phyloP scores from a whole-genome alignment of 164 flowering plant species.

The Berberis vulgaris region DNA sequence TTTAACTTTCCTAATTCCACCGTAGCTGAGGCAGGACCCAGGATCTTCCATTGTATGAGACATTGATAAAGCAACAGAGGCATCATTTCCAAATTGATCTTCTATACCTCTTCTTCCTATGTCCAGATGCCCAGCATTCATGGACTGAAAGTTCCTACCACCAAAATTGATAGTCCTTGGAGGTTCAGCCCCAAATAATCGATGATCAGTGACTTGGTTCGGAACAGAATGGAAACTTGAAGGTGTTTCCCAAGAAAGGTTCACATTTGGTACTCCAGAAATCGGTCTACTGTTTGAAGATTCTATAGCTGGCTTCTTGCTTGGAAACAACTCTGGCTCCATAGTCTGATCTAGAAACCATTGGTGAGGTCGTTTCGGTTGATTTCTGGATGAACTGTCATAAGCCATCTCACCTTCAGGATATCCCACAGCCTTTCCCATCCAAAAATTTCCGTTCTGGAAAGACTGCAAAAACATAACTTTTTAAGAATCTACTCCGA shows the following conservation, averaged over 20 bases:
- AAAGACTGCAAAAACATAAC: slow-evolving; percentile 10
- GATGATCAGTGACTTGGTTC: slow-evolving; percentile 32
- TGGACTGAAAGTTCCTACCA: slow-evolving; percentile 9
- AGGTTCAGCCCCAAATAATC: slow-evolving; percentile 35
- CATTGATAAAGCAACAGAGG: slow-evolving; percentile 39
- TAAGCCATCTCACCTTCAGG: slow-evolving; percentile 17
- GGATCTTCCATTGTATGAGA: slow-evolving; percentile 28
- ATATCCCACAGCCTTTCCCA: slow-evolving; percentile 17
- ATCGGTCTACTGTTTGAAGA: slow-evolving; percentile 16
- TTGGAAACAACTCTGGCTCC: slow-evolving; percentile 26
- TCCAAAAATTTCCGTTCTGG: slow-evolving; percentile 17
- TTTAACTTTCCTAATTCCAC: slow-evolving; percentile 47
- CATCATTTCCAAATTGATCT: slow-evolving; percentile 30
- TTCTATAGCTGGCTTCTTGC: slow-evolving; percentile 33
- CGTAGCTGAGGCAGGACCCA: slow-evolving; percentile 11
- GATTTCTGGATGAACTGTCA: slow-evolving; percentile 22
- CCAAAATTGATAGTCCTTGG: slow-evolving; percentile 13
- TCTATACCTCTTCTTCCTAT: slow-evolving; percentile 18
- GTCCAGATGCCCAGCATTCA: slow-evolving; percentile 16
- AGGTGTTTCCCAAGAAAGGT: slow-evolving; percentile 34
- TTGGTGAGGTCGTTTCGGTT: slow-evolving; percentile 33
- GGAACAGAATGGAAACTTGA: slow-evolving; percentile 24
- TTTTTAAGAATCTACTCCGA: not conserved
- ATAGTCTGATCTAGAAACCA: slow-evolving; percentile 36
- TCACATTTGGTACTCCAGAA: slow-evolving; percentile 22